phyloP scores from a whole-genome alignment of 306 rosid species.

The Rosa persica region DNA sequence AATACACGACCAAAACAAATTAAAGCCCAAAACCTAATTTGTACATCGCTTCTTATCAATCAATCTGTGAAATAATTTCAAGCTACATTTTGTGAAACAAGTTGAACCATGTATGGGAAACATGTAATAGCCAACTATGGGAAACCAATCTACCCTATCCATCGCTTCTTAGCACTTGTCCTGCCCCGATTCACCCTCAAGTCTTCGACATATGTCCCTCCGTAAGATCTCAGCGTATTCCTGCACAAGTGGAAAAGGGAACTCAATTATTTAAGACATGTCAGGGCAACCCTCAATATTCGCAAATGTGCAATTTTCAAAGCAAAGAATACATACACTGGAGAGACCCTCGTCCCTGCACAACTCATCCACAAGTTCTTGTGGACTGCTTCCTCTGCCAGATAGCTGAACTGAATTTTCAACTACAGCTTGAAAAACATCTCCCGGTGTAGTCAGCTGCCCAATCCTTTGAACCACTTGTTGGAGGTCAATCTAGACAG shows the following conservation, averaged over 20 bases:
- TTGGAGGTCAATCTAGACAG: constrained; percentile 53
- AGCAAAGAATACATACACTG: constrained; percentile 40
- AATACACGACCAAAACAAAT: not conserved
- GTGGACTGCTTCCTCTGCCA: constrained; percentile 42
- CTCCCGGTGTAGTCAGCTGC: constrained; percentile 43
- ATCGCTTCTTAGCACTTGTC: constrained; percentile 29
- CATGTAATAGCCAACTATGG: not conserved
- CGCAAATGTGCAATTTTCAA: not conserved
- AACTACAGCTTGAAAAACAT: constrained; percentile 66
- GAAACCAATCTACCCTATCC: not conserved
- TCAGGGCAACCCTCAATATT: not conserved
- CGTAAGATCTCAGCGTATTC: constrained; percentile 72
- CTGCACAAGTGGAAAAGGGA: constrained; percentile 38
- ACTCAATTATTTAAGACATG: not conserved
- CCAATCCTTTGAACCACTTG: constrained; percentile 60
- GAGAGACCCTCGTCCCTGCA: constrained; percentile 68
- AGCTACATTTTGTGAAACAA: not conserved
- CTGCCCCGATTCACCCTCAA: constrained; percentile 38
- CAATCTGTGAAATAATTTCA: constrained; percentile 3
- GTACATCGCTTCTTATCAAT: constrained; percentile 8
- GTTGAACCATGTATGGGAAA: not conserved
- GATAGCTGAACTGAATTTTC: constrained; percentile 64
- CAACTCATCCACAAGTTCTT: constrained; percentile 66
- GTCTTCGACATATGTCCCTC: constrained; percentile 45
- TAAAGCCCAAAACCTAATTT: constrained; percentile 21